Evolutionary conservation across 2,329 filamentous ascomycete genomes (phyloP).

Genomic region (Herpotrichia juniperi): DNA sequence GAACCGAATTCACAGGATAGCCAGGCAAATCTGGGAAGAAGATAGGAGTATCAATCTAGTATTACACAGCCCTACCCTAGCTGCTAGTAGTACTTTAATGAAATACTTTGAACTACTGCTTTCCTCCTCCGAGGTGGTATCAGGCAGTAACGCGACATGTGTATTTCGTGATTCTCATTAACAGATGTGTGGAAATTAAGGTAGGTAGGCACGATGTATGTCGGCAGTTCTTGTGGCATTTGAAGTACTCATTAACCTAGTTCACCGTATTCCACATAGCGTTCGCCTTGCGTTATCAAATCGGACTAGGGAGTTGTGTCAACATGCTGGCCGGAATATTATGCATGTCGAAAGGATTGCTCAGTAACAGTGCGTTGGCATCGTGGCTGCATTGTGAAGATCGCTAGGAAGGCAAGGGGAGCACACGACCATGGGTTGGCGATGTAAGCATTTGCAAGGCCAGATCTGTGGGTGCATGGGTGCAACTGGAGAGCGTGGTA

Average conservation of each 20-base stretch:
- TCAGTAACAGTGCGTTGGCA: neutral
- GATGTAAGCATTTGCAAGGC: too few relatives aligned
- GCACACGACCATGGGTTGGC: neutral
- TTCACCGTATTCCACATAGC: neutral
- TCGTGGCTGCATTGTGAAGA: slow-evolving; percentile 1
- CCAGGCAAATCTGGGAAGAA: neutral
- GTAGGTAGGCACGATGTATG: too few relatives aligned
- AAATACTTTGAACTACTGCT: too few relatives aligned
- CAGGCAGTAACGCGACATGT: too few relatives aligned
- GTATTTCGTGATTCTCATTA: too few relatives aligned
- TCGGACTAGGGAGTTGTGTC: neutral
- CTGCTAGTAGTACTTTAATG: too few relatives aligned
- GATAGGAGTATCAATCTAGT: too few relatives aligned
- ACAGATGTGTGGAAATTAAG: too few relatives aligned
- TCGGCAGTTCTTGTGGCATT: neutral
- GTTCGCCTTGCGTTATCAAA: neutral
- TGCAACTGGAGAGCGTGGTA: too few relatives aligned
- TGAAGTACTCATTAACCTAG: neutral
- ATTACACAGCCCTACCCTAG: too few relatives aligned
- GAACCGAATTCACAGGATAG: neutral
- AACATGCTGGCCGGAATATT: neutral
- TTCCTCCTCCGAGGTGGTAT: too few relatives aligned
- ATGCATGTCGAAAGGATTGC: neutral
- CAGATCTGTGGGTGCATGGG: too few relatives aligned
- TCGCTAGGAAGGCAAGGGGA: neutral